A percentile compares a stretch with the other conserved stretches of the same genome.
These are phyloP conservation scores for Arthroderma uncinatum DNA, from an alignment of 2,329 filamentous ascomycete species.

Conservation along the genomic window DNA sequence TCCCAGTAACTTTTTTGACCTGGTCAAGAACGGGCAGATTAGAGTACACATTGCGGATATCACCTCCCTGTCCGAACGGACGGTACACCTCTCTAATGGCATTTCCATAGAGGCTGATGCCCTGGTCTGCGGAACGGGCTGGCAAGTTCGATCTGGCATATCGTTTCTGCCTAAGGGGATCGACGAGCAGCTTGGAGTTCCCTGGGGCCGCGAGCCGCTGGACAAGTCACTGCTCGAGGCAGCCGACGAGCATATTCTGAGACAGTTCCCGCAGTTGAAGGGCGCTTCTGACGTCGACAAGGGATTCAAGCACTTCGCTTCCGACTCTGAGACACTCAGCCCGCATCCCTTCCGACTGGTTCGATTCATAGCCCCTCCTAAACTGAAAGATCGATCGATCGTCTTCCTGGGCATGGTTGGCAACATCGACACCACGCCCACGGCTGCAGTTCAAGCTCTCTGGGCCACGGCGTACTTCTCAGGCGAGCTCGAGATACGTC, in stretches of 20 bases:
- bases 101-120: slow-evolving; percentile 38
- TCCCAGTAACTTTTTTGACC: slow-evolving; percentile 45
- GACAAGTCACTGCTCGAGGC: slow-evolving; percentile 25
- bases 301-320: slow-evolving; percentile 12
- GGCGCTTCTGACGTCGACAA: slow-evolving; percentile 27
- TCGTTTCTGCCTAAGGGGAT: slow-evolving; percentile 38
- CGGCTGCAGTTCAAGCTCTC: slow-evolving; percentile 40
- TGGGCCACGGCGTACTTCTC: slow-evolving; percentile 58
- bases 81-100: slow-evolving; percentile 41
- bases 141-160: slow-evolving; percentile 41
- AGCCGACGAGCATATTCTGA: slow-evolving; percentile 39
- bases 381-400: slow-evolving; percentile 34
- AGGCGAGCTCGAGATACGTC: slow-evolving; percentile 34
- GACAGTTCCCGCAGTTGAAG: slow-evolving; percentile 37
- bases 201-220: slow-evolving; percentile 25
- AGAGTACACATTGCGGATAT: slow-evolving; percentile 47
- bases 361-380: slow-evolving; percentile 38
- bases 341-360: slow-evolving; percentile 34
- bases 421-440: slow-evolving; percentile 29
- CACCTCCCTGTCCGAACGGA: slow-evolving; percentile 34
- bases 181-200: slow-evolving; percentile 39
- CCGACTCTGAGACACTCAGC: slow-evolving; percentile 13
- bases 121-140: slow-evolving; percentile 48
- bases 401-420: slow-evolving; percentile 40
- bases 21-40: slow-evolving; percentile 45